These are phyloP conservation scores for Pseudogymnoascus sp. DNA, from an alignment of 2,329 filamentous ascomycete species.

Conservation along the genomic window DNA sequence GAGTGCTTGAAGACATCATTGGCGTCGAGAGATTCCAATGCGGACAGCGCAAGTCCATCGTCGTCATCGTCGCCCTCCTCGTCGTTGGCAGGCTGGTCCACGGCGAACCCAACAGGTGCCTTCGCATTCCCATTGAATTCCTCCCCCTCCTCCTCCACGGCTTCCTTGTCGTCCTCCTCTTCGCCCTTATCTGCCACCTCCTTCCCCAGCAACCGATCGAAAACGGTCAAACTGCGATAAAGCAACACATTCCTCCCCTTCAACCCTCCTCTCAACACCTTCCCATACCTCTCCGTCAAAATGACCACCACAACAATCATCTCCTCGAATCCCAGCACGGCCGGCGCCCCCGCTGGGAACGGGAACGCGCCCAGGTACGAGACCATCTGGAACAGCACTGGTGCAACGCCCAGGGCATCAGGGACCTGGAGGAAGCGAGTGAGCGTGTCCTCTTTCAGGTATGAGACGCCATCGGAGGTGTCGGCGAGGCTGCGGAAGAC, in stretches of 20 bases:
- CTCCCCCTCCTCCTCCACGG: slow-evolving; percentile 16
- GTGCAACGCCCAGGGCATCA: slow-evolving; percentile 57
- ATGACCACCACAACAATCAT: slow-evolving; percentile 65
- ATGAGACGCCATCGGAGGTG: slow-evolving; percentile 49
- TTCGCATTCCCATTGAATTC: slow-evolving; percentile 29
- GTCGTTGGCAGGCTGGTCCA: slow-evolving; percentile 35
- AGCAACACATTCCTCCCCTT: slow-evolving; percentile 54
- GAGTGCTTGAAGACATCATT: slow-evolving; percentile 50
- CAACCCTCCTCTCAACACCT: slow-evolving; percentile 50
- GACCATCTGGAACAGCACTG: slow-evolving; percentile 63
- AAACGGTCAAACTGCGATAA: slow-evolving; percentile 64
- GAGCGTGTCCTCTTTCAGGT: slow-evolving; percentile 63
- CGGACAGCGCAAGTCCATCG: slow-evolving; percentile 59
- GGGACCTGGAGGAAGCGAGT: slow-evolving; percentile 66
- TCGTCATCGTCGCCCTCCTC: slow-evolving; percentile 40
- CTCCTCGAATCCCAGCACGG: slow-evolving; percentile 59
- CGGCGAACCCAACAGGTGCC: slow-evolving; percentile 29
- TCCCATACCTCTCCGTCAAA: slow-evolving; percentile 60
- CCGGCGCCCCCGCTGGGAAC: slow-evolving; percentile 61
- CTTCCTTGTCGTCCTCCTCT: background rate
- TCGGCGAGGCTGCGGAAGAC: slow-evolving; percentile 66
- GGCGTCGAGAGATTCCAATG: slow-evolving; percentile 59
- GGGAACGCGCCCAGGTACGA: slow-evolving; percentile 67
- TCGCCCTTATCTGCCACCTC: slow-evolving; percentile 22
- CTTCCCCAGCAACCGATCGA: slow-evolving; percentile 44